These are phyloP conservation scores for Solanum etuberosum DNA, from an alignment of 257 asterid genomes.

Conservation along the genomic window DNA sequence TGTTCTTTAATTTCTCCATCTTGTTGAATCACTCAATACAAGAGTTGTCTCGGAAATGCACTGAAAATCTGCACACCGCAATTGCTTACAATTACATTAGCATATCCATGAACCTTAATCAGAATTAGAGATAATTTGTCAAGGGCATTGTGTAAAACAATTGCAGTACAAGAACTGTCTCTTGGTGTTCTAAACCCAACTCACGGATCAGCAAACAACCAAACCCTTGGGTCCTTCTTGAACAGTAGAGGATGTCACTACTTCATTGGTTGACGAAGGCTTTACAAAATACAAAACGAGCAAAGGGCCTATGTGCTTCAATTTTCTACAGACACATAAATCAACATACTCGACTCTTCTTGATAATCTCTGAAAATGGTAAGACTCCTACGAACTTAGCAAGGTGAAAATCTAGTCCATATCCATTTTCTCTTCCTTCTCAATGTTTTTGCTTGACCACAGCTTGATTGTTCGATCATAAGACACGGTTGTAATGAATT, in stretches of 20 bases:
- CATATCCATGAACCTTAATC: not conserved
- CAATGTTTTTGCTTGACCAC: constrained; percentile 59
- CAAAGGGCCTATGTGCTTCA: not conserved
- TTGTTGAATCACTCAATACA: not conserved
- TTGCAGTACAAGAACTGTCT: not conserved
- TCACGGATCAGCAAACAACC: not conserved
- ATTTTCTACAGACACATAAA: not conserved
- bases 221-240: not conserved
- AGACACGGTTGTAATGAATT: constrained; percentile 62
- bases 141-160: not conserved
- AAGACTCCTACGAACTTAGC: not conserved
- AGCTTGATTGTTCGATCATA: constrained; percentile 88
- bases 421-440: constrained; percentile 64
- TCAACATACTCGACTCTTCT: not conserved
- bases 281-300: not conserved
- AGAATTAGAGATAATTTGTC: not conserved
- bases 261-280: not conserved
- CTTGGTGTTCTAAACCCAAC: not conserved
- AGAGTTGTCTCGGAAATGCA: not conserved
- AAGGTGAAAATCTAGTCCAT: constrained; percentile 25
- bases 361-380: not conserved
- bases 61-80: not conserved
- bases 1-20: not conserved
- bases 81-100: not conserved
- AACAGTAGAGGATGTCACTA: not conserved